Conservation (phyloP, 2,329 filamentous ascomycete species). For the Trichophyton benhamiae region DNA sequence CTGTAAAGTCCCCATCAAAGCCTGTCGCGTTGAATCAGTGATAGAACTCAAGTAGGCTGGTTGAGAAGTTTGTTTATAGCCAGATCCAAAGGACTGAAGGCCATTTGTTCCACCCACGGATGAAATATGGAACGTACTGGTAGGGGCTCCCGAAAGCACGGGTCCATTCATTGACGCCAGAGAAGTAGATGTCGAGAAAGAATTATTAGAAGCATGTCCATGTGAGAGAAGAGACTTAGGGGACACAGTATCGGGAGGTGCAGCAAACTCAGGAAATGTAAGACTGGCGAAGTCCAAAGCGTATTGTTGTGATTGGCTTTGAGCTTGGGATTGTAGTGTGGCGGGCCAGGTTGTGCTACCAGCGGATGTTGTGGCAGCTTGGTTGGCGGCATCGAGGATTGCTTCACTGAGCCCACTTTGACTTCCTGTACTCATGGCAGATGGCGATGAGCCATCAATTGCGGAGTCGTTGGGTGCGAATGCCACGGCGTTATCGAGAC, state of each 20-base stretch:
- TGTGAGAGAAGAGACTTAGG: slow-evolving; percentile 63
- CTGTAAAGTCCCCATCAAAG: slow-evolving; percentile 49
- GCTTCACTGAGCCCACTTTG: slow-evolving; percentile 84
- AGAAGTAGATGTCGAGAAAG: slow-evolving; percentile 66
- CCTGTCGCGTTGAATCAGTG: slow-evolving; percentile 53
- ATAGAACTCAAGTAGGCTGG: slow-evolving; percentile 47
- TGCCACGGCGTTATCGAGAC: slow-evolving; percentile 65
- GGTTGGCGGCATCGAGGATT: slow-evolving; percentile 67
- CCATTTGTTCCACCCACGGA: background rate
- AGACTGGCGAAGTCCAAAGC: slow-evolving; percentile 51
- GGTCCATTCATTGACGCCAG: slow-evolving; percentile 63
- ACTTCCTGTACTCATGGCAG: slow-evolving; percentile 87
- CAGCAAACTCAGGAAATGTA: slow-evolving; percentile 62
- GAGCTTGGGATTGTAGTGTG: slow-evolving; percentile 55
- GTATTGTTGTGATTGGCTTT: slow-evolving; percentile 55
- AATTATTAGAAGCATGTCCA: slow-evolving; percentile 55
- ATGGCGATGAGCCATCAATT: slow-evolving; percentile 86
- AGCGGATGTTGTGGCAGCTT: slow-evolving; percentile 42
- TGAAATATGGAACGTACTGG: slow-evolving; percentile 34
- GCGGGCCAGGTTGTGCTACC: slow-evolving; percentile 52
- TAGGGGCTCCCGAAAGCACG: slow-evolving; percentile 51
- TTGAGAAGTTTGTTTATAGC: slow-evolving; percentile 2
- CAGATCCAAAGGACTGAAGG: background rate
- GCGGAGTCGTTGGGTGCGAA: slow-evolving; percentile 64
- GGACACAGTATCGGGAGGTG: slow-evolving; percentile 59